These are phyloP conservation scores for Spatholobus suberectus DNA, from an alignment of 306 rosid species.

Conservation along the genomic window DNA sequence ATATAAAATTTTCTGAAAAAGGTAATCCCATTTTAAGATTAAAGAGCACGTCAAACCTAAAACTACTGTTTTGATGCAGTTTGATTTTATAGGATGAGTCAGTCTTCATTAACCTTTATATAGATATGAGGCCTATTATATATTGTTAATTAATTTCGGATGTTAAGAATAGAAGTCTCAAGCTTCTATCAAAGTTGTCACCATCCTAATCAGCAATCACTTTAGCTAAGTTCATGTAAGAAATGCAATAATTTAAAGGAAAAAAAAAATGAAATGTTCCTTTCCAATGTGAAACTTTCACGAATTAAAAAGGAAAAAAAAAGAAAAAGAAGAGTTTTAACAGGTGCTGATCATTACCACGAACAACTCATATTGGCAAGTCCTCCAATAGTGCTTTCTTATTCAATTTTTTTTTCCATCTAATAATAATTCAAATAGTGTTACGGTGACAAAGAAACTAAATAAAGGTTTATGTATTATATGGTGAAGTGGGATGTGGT, in stretches of 20 bases:
- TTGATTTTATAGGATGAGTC: not conserved
- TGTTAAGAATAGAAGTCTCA: not conserved
- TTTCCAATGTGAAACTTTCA: not conserved
- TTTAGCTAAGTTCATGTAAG: not conserved
- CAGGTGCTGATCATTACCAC: not conserved
- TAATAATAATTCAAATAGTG: not conserved
- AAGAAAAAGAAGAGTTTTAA: not conserved
- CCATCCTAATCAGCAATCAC: not conserved
- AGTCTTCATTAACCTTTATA: not conserved
- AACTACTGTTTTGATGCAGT: not conserved
- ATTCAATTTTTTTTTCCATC: not conserved
- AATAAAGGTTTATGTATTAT: not conserved
- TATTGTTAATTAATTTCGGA: not conserved
- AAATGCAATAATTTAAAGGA: not conserved
- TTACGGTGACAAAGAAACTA: not conserved
- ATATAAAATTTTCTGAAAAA: not conserved
- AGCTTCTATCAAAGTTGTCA: not conserved
- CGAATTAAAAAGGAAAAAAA: no score
- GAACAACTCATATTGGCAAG: not conserved
- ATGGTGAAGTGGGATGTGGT: constrained; percentile 41
- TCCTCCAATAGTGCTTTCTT: not conserved
- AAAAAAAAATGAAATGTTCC: not conserved
- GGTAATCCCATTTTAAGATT: not conserved
- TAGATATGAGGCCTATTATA: not conserved
- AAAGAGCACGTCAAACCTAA: not conserved